These are phyloP conservation scores for Epithele typhae DNA, from an alignment of 768 basidiomycete genomes.

Conservation along the genomic window DNA sequence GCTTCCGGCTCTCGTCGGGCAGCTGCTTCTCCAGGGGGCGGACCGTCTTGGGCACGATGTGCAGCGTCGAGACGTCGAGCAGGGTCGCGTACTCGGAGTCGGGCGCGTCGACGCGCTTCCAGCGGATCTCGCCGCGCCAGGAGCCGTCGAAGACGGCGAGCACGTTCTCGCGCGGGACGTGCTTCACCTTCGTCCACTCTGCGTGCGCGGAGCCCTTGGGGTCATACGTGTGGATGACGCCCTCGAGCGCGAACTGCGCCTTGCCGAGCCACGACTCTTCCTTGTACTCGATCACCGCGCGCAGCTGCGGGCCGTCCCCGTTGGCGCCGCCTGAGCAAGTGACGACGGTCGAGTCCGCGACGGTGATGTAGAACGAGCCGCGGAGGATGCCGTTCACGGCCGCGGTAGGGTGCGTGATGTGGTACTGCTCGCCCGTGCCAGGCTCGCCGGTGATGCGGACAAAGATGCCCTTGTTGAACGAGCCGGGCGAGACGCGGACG, in stretches of 20 bases:
- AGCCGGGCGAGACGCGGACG: constrained; percentile 77
- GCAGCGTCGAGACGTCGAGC: constrained; percentile 70
- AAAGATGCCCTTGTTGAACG: constrained; percentile 86
- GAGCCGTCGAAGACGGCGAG: constrained; percentile 85
- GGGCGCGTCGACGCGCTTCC: constrained; percentile 42
- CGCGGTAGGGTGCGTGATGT: constrained; percentile 87
- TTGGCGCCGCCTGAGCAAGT: constrained; percentile 63
- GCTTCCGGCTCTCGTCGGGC: constrained; percentile 73
- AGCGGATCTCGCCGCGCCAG: constrained; percentile 82
- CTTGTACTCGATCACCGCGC: constrained; percentile 90
- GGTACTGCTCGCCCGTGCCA: constrained; percentile 77
- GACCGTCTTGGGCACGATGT: constrained; percentile 77
- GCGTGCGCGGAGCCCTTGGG: constrained; percentile 57
- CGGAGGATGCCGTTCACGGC: constrained; percentile 89
- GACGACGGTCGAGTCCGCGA: constrained; percentile 73
- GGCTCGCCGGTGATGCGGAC: constrained; percentile 69
- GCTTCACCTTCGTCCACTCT: constrained; percentile 83
- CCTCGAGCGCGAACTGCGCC: constrained; percentile 81
- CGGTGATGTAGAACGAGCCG: constrained; percentile 88
- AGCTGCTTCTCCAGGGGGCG: constrained; percentile 78
- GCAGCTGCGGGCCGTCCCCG: constrained; percentile 44
- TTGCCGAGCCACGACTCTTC: constrained; percentile 97
- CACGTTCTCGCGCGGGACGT: constrained; percentile 75
- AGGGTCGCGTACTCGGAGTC: constrained; percentile 60
- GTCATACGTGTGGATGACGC: constrained; percentile 81